Evolutionary conservation across 129 eudicot genomes (phyloP).

Genomic region (sunflower (Helianthus annuus)): HanXRQr2.0-SUNRISE NC_035445.2:147169933-147170432

Average conservation of each 20-base stretch:
- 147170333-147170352: constrained; percentile 52
- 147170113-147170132: constrained; percentile 52
- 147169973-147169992: constrained; percentile 4
- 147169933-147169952: no score
- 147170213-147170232: constrained; percentile 63
- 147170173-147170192: constrained; percentile 50
- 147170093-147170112: constrained; percentile 43
- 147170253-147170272: constrained; percentile 35
- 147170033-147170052: constrained; percentile 59
- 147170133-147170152: constrained; percentile 33
- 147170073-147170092: constrained; percentile 61
- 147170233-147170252: constrained; percentile 80
- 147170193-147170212: constrained; percentile 51
- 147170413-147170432: no score
- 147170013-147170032: constrained; percentile 58
- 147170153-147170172: constrained; percentile 40
- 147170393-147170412: not conserved
- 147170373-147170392: constrained; percentile 52
- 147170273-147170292: constrained; percentile 62
- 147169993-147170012: constrained; percentile 33
- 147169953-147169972: no score
- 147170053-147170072: constrained; percentile 75
- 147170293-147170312: constrained; percentile 32
- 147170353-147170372: constrained; percentile 47
- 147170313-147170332: constrained; percentile 26